Evolutionary conservation across 2,329 filamentous ascomycete species (phyloP).

Genomic region (Ascochyta pisi): DNA sequence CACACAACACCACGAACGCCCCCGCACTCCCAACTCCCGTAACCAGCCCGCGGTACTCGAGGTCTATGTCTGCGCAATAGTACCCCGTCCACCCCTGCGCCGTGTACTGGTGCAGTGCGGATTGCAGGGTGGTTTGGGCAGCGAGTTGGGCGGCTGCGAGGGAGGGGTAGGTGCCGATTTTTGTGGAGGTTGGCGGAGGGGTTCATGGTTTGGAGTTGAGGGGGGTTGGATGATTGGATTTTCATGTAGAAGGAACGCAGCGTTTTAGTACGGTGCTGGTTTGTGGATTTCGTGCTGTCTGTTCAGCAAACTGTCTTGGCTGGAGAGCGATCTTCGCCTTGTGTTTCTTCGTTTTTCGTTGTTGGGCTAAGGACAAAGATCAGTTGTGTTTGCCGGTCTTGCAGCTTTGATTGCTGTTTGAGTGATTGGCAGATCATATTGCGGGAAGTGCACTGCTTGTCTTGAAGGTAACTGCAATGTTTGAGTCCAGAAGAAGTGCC

Average conservation of each 20-base stretch:
- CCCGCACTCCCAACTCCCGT: neutral
- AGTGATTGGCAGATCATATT: neutral
- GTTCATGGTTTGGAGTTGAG: neutral
- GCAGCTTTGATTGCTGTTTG: neutral
- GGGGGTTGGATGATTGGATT: too few relatives aligned
- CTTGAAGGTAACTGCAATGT: neutral
- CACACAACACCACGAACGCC: neutral
- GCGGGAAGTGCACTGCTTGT: neutral
- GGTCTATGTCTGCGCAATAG: neutral
- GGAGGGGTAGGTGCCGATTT: neutral
- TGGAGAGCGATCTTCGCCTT: neutral
- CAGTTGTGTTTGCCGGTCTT: neutral
- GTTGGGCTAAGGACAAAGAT: neutral
- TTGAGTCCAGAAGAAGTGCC: too few relatives aligned
- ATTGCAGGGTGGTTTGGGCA: neutral
- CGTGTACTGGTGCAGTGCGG: neutral
- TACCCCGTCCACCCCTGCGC: neutral
- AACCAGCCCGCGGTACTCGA: neutral
- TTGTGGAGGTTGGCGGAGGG: neutral
- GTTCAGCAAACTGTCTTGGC: neutral
- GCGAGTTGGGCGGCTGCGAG: neutral
- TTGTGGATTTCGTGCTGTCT: neutral
- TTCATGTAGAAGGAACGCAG: neutral
- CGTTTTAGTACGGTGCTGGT: neutral
- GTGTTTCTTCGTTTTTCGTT: neutral